These are phyloP conservation scores for Lentinula sp. DNA, from an alignment of 768 basidiomycete species.

Conservation along the genomic window DNA sequence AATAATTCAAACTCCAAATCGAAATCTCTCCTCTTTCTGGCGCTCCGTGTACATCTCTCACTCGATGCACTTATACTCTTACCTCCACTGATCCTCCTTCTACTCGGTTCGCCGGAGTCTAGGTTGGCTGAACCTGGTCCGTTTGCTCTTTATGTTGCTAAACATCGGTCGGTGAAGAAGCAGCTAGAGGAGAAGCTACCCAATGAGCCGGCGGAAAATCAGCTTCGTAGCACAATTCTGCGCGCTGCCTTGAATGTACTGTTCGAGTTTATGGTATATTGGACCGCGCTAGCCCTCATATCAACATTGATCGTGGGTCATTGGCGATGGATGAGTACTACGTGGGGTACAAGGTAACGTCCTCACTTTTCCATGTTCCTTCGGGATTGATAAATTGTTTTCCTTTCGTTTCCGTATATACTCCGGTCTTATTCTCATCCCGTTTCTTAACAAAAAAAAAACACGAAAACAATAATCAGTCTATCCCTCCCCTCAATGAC, in stretches of 20 bases:
- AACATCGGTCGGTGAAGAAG: too few species aligned
- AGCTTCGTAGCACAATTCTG: not conserved
- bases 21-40: slow-evolving; percentile 31
- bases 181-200: too few species aligned
- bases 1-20: slow-evolving; percentile 8
- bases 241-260: slow-evolving; percentile 15
- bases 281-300: slow-evolving; percentile 36
- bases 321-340: slow-evolving; percentile 64
- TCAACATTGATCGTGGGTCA: slow-evolving; percentile 56
- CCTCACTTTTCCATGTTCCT: slow-evolving; percentile 1
- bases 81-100: slow-evolving; percentile 58
- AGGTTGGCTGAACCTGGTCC: slow-evolving; percentile 58
- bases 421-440: too few species aligned
- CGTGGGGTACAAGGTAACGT: slow-evolving; percentile 81
- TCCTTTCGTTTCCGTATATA: too few species aligned
- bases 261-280: slow-evolving; percentile 47
- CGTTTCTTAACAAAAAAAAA: not conserved
- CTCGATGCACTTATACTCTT: slow-evolving; percentile 66
- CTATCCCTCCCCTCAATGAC: slow-evolving; percentile 82
- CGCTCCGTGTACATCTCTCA: slow-evolving; percentile 67
- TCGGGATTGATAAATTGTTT: not conserved
- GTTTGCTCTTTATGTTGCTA: slow-evolving; percentile 10
- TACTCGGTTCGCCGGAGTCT: slow-evolving; percentile 43
- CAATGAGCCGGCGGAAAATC: too few species aligned
- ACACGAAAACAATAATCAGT: slow-evolving; percentile 29